These are phyloP conservation scores for Hortaea sp. DNA, from an alignment of 2,329 filamentous ascomycete species.

Conservation along the genomic window DNA sequence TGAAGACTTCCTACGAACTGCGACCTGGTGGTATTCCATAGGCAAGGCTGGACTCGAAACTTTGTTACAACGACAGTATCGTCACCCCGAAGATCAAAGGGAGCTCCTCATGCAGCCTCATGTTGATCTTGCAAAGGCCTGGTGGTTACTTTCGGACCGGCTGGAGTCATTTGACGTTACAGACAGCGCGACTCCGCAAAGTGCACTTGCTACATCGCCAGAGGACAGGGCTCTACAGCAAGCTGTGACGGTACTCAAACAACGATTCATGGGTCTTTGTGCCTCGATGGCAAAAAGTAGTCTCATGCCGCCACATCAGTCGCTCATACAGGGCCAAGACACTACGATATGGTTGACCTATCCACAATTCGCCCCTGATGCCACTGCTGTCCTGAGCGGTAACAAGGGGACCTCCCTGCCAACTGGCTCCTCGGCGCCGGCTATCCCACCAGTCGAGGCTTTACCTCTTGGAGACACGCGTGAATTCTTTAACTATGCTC, in stretches of 20 bases:
- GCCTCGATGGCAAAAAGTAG: constrained; percentile 75
- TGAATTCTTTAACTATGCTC: constrained; percentile 67
- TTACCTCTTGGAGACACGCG: constrained; percentile 69
- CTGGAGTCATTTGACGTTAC: constrained; percentile 16
- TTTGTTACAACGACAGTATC: constrained; percentile 47
- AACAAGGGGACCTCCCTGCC: constrained; percentile 19
- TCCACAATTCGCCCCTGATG: constrained; percentile 61
- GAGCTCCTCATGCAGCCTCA: constrained; percentile 62
- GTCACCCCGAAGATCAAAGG: constrained; percentile 34
- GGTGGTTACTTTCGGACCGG: constrained; percentile 58
- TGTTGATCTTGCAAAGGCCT: constrained; percentile 72
- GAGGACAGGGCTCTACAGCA: constrained; percentile 4
- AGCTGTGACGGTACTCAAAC: constrained; percentile 7
- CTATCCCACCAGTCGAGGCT: constrained; percentile 47
- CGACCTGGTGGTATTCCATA: constrained; percentile 82
- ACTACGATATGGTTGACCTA: constrained; percentile 75
- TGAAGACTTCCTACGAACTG: constrained; percentile 52
- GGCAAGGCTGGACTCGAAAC: constrained; percentile 67
- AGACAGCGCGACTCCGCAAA: constrained; percentile 6
- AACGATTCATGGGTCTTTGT: constrained; percentile 56
- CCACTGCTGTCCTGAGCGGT: constrained; percentile 59
- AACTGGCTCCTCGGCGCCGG: constrained; percentile 5
- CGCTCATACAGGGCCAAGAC: constrained; percentile 68
- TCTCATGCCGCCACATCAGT: constrained; percentile 54
- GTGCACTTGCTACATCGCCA: constrained; percentile 1